A percentile compares a stretch with the other conserved stretches of the same genome.
Evolutionary conservation across 345 rosid genomes (phyloP).

Genomic region (Erodium maritimum): DNA sequence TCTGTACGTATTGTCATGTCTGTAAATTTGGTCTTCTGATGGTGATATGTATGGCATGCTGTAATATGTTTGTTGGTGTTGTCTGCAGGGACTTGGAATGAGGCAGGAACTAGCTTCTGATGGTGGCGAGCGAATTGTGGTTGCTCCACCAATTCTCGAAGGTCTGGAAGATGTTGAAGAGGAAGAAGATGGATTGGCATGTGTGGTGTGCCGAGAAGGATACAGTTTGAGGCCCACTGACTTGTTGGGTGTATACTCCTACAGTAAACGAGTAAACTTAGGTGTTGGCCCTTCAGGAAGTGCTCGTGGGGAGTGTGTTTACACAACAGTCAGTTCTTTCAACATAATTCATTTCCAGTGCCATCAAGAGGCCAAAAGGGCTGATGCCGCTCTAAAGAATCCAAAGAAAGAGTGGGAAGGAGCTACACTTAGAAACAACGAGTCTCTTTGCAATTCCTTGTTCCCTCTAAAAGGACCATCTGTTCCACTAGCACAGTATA

Average conservation of each 20-base stretch:
- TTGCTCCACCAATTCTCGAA: slow-evolving; percentile 72
- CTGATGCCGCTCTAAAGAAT: slow-evolving; percentile 83
- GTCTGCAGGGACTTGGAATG: slow-evolving; percentile 73
- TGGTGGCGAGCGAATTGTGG: slow-evolving; percentile 88
- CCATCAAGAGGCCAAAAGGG: slow-evolving; percentile 99
- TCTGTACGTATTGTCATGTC: background rate
- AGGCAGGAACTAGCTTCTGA: slow-evolving; percentile 71
- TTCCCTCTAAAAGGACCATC: slow-evolving; percentile 92
- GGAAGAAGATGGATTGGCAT: slow-evolving; percentile 91
- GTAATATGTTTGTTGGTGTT: slow-evolving; percentile 2
- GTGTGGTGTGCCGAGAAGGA: slow-evolving; percentile 98
- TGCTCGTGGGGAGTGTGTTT: slow-evolving; percentile 91
- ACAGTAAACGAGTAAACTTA: slow-evolving; percentile 85
- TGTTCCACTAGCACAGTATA: slow-evolving; percentile 66
- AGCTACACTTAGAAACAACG: slow-evolving; percentile 87
- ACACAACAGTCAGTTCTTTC: slow-evolving; percentile 94
- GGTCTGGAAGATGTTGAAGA: slow-evolving; percentile 95
- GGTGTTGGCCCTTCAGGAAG: slow-evolving; percentile 87
- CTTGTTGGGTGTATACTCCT: slow-evolving; percentile 79
- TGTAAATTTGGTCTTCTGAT: background rate
- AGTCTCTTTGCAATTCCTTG: slow-evolving; percentile 89
- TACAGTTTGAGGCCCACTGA: slow-evolving; percentile 90
- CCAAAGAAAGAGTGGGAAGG: slow-evolving; percentile 99
- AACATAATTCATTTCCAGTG: slow-evolving; percentile 95
- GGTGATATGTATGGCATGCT: too few species aligned